phyloP scores from a whole-genome alignment of 441 rosid species.

The Kokia cookei region DNA sequence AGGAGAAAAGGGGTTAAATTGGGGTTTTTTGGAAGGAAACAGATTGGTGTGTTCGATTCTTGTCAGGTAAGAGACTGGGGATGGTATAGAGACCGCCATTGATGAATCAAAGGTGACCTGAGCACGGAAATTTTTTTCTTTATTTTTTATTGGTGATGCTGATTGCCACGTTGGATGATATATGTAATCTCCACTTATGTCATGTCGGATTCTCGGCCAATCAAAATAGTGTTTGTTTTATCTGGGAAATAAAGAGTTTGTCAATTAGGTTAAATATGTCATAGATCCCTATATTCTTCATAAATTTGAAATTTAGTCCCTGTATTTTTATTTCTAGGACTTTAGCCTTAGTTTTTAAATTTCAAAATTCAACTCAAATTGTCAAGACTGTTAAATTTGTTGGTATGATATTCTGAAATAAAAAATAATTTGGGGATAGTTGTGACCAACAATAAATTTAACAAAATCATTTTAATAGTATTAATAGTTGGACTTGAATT shows the following conservation, averaged over 20 bases:
- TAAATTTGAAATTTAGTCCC: too few relatives aligned
- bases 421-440: too few relatives aligned
- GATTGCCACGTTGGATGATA: neutral
- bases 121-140: neutral
- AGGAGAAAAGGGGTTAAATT: conserved; percentile 17
- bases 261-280: neutral
- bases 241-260: neutral
- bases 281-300: neutral
- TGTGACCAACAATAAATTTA: too few relatives aligned
- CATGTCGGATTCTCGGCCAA: neutral
- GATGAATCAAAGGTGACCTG: conserved; percentile 4
- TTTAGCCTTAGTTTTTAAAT: too few relatives aligned
- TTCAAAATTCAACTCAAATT: too few relatives aligned
- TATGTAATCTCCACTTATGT: neutral
- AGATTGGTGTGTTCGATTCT: conserved; percentile 13
- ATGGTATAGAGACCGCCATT: conserved; percentile 57
- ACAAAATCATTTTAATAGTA: too few relatives aligned
- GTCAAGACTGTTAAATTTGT: accelerated
- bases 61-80: conserved; percentile 34
- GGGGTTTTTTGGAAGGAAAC: conserved; percentile 25
- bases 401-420: too few relatives aligned
- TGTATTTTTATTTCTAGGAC: too few relatives aligned
- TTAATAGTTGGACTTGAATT: too few relatives aligned
- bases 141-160: neutral
- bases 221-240: neutral